A percentile compares a stretch with the other conserved stretches of the same genome.
These are phyloP conservation scores for Daldinia sp. DNA, from an alignment of 2,329 filamentous ascomycete species.

Conservation along the genomic window DNA sequence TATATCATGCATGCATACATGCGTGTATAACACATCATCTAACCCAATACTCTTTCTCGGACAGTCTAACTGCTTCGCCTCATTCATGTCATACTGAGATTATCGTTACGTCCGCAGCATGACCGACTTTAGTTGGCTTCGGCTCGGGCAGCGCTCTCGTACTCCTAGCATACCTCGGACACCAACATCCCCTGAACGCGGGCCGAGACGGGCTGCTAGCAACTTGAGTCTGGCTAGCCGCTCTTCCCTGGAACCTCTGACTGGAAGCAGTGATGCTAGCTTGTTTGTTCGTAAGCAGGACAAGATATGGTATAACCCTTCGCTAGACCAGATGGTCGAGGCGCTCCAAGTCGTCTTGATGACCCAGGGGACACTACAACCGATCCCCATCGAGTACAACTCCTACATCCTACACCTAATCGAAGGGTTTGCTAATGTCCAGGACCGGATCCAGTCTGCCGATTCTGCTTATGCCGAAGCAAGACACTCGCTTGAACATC, in stretches of 20 bases:
- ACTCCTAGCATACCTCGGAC: conserved; percentile 40
- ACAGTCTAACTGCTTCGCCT: not conserved
- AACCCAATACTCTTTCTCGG: not conserved
- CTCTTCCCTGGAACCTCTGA: conserved; percentile 24
- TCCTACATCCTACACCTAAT: conserved; percentile 59
- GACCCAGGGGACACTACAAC: conserved; percentile 51
- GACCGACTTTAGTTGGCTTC: conserved; percentile 46
- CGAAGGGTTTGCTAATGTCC: conserved; percentile 51
- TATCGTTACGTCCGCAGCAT: conserved; percentile 21
- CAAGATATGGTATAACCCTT: conserved; percentile 56
- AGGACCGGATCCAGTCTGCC: conserved; percentile 48
- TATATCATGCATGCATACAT: not conserved
- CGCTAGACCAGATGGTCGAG: conserved; percentile 59
- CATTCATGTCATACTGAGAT: not conserved
- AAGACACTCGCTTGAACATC: conserved; percentile 48
- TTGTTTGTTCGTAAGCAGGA: conserved; percentile 46
- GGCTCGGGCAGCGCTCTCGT: conserved; percentile 43
- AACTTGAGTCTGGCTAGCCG: conserved; percentile 40
- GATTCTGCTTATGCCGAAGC: conserved; percentile 49
- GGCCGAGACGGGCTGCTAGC: conserved; percentile 43
- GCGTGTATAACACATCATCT: not conserved
- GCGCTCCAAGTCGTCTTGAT: conserved; percentile 58
- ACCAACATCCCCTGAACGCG: conserved; percentile 31
- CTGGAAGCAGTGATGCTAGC: conserved; percentile 11
- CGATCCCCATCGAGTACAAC: conserved; percentile 58